Conservation (phyloP, 2,329 filamentous ascomycete species). For the Mycosphaerella arachidis region DNA sequence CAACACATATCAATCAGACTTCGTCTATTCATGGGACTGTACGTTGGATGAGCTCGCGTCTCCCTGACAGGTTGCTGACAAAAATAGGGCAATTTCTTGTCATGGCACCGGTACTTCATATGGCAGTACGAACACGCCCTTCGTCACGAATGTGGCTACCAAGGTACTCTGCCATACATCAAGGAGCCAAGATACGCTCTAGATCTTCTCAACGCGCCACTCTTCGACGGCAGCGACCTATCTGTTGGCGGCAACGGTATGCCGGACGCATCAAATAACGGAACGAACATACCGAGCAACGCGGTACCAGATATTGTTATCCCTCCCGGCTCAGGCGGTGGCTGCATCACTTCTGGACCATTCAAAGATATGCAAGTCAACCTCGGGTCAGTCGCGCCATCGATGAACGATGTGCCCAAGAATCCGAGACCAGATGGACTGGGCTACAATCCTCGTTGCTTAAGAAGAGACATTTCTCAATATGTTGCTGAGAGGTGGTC, state of each 20-base stretch:
- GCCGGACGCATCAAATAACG: slow-evolving; percentile 30
- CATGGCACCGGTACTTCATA: slow-evolving; percentile 43
- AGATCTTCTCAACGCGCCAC: slow-evolving; percentile 44
- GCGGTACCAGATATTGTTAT: slow-evolving; percentile 27
- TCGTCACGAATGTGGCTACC: slow-evolving; percentile 41
- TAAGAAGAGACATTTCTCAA: slow-evolving; percentile 16
- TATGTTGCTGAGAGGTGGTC: slow-evolving; percentile 13
- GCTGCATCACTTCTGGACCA: slow-evolving; percentile 51
- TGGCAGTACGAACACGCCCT: slow-evolving; percentile 43
- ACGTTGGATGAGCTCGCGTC: neutral
- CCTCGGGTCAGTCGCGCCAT: slow-evolving; percentile 14
- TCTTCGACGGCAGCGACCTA: slow-evolving; percentile 54
- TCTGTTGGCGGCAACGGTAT: slow-evolving; percentile 33
- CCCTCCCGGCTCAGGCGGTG: slow-evolving; percentile 51
- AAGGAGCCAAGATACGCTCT: slow-evolving; percentile 41
- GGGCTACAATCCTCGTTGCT: slow-evolving; percentile 21
- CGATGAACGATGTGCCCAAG: slow-evolving; percentile 11
- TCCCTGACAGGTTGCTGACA: neutral
- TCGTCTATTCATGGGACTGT: slow-evolving; percentile 8
- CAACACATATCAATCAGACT: slow-evolving; percentile 32
- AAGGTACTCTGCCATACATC: slow-evolving; percentile 29
- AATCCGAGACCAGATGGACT: slow-evolving; percentile 25
- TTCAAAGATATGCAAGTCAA: slow-evolving; percentile 37
- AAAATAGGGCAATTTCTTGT: slow-evolving; percentile 25
- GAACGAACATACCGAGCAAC: slow-evolving; percentile 31